Evolutionary conservation across 805 yeast species (phyloP).

Genomic region (Kodamaea kaohsiungensis): DNA sequence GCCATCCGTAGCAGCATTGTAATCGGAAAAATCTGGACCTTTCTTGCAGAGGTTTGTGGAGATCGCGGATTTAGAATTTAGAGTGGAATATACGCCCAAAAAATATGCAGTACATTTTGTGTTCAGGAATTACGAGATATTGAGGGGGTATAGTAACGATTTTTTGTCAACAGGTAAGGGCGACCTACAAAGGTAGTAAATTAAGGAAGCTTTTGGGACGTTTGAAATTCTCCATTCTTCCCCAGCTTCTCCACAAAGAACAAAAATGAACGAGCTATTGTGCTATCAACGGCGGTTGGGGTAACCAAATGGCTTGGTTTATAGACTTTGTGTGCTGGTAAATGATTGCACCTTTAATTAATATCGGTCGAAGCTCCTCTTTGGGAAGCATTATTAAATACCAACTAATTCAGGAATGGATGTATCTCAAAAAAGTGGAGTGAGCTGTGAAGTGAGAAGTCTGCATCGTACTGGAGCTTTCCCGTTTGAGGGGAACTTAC

Average conservation of each 20-base stretch:
- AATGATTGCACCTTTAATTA: too few species aligned
- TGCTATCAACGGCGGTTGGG: too few species aligned
- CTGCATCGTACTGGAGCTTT: too few species aligned
- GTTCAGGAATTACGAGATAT: not conserved
- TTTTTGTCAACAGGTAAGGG: not conserved
- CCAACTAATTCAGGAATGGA: not conserved
- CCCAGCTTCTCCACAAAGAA: not conserved
- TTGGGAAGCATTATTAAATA: too few species aligned
- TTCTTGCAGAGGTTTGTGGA: not conserved
- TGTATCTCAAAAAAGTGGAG: not conserved
- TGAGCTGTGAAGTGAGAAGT: not conserved
- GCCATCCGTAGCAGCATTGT: not conserved
- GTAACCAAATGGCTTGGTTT: not conserved
- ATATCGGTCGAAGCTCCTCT: too few species aligned
- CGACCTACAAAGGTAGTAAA: not conserved
- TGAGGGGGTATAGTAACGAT: not conserved
- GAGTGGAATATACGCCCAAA: not conserved
- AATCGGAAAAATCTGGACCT: not conserved
- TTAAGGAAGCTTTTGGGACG: too few species aligned
- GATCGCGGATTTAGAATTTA: not conserved
- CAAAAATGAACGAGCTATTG: not conserved
- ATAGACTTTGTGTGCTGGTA: not conserved
- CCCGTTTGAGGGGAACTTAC: too few species aligned
- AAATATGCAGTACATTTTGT: not conserved
- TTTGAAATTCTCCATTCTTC: not conserved